Evolutionary conservation across 2,329 filamentous ascomycete species (phyloP).

Genomic region (Cordyceps fumosorosea): DNA sequence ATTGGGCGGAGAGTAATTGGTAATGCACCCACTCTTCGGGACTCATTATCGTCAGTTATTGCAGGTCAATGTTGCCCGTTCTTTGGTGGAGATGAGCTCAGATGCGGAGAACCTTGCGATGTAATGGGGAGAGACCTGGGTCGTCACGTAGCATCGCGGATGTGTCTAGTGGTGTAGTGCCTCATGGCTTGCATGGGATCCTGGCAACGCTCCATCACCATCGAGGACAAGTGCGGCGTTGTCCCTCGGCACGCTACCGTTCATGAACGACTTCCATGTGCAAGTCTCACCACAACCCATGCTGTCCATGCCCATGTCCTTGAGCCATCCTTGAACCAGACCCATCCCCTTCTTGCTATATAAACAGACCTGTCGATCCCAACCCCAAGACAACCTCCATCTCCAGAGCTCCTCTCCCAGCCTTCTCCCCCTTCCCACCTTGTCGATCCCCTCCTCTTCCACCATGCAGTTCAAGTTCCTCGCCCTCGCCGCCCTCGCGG

Average conservation of each 20-base stretch:
- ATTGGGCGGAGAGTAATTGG: background rate
- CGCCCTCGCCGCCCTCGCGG: constrained; percentile 14
- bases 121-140: background rate
- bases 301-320: background rate
- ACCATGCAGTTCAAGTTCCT: constrained; percentile 15
- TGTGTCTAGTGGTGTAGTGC: background rate
- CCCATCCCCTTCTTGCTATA: background rate
- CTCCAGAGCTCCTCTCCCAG: background rate
- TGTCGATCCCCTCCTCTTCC: background rate
- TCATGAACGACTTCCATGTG: background rate
- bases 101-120: background rate
- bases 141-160: background rate
- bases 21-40: background rate
- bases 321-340: too few relatives aligned
- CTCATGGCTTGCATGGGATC: background rate
- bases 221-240: background rate
- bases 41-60: background rate
- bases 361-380: background rate
- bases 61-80: background rate
- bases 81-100: background rate
- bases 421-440: background rate
- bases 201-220: background rate
- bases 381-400: background rate
- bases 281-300: background rate
- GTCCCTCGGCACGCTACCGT: background rate